These are phyloP conservation scores for Cenchrus purpureus DNA, from an alignment of 176 grass and related monocot species.

Conservation along the genomic window DNA sequence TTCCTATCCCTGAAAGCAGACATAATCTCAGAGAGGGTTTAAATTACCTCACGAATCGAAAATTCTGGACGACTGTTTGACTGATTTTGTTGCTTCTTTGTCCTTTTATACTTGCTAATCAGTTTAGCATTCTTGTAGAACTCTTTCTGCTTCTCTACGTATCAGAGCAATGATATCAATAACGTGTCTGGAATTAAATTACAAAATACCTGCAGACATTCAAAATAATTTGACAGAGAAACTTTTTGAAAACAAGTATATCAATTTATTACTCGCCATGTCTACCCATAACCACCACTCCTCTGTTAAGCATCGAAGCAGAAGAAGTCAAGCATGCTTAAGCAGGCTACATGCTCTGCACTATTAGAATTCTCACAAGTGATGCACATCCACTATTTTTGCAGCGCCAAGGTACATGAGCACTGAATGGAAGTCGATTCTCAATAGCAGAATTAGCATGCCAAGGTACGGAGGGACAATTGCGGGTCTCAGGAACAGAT, in stretches of 20 bases:
- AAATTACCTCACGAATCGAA: conserved; percentile 55
- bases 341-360: background rate
- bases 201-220: background rate
- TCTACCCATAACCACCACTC: background rate
- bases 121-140: conserved; percentile 91
- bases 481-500: background rate
- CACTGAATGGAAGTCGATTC: background rate
- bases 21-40: background rate
- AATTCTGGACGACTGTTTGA: conserved; percentile 34
- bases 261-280: background rate
- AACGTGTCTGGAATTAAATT: conserved; percentile 1
- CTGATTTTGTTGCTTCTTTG: conserved; percentile 55
- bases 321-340: background rate
- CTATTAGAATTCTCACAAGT: background rate
- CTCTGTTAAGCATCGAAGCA: background rate
- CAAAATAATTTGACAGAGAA: background rate
- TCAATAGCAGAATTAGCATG: background rate
- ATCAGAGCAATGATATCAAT: conserved; percentile 8
- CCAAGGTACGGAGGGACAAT: background rate
- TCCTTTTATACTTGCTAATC: conserved; percentile 73
- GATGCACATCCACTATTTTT: background rate
- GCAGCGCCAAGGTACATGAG: background rate
- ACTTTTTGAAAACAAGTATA: background rate
- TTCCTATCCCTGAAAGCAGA: background rate
- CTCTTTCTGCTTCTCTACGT: conserved; percentile 82